phyloP scores from a whole-genome alignment of 2,329 filamentous ascomycete species.

The Chaetomiaceae sp. region DNA sequence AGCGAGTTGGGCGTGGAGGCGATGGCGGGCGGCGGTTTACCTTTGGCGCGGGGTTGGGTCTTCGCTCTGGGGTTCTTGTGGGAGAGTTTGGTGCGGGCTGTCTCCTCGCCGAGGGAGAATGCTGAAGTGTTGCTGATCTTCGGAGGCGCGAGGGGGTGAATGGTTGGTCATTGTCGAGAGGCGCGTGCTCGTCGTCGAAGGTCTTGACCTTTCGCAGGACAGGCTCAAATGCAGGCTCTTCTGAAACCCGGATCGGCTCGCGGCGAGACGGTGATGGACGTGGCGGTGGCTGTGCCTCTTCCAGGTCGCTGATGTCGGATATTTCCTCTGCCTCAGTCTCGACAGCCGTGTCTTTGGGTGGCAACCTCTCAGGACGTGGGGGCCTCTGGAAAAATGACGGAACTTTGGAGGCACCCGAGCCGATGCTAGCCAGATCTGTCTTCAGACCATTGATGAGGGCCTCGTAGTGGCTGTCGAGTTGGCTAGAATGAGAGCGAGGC shows the following conservation, averaged over 20 bases:
- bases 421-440: constrained; percentile 36
- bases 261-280: constrained; percentile 20
- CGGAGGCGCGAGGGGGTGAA: constrained; percentile 16
- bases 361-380: background rate
- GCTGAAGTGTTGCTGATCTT: constrained; percentile 19
- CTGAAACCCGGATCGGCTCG: constrained; percentile 13
- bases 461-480: constrained; percentile 41
- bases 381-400: constrained; percentile 21
- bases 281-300: constrained; percentile 37
- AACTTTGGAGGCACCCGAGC: constrained; percentile 22
- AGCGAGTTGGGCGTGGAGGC: background rate
- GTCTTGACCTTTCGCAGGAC: constrained; percentile 20
- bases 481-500: constrained; percentile 14
- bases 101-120: constrained; percentile 4
- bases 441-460: constrained; percentile 41
- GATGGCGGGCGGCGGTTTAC: background rate
- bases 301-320: constrained; percentile 51
- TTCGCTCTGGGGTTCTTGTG: constrained; percentile 8
- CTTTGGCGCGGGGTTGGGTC: constrained; percentile 10
- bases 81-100: constrained; percentile 5
- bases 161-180: constrained; percentile 4
- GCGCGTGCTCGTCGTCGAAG: constrained; percentile 14
- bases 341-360: background rate
- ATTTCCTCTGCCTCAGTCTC: constrained; percentile 32
- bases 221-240: constrained; percentile 19